A percentile compares a stretch with the other conserved stretches of the same genome.
Evolutionary conservation across 148 eudicot species (phyloP).

Genomic region (Euryodendron excelsum): DNA sequence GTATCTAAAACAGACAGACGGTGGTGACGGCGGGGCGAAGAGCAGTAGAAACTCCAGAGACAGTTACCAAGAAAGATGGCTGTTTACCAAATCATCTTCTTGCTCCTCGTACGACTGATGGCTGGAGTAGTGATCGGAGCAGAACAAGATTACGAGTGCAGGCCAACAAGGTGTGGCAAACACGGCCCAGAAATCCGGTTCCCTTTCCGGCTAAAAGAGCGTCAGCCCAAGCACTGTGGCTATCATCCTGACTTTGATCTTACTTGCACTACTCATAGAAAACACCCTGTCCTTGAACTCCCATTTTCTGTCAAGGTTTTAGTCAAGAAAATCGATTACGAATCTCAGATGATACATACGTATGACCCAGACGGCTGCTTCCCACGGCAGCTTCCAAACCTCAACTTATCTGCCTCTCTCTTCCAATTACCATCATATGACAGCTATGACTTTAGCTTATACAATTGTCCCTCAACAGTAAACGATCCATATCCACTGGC

Average conservation of each 20-base stretch:
- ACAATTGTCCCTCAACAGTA: background rate
- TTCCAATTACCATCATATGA: conserved; percentile 6
- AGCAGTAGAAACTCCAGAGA: too few relatives aligned
- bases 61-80: background rate
- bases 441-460: background rate
- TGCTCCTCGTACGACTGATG: background rate
- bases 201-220: conserved; percentile 25
- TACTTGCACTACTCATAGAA: background rate
- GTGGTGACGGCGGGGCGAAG: too few relatives aligned
- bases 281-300: background rate
- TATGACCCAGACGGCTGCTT: background rate
- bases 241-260: conserved; percentile 31
- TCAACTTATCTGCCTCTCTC: background rate
- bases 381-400: background rate
- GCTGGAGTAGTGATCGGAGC: background rate
- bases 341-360: background rate
- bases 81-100: too few relatives aligned
- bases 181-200: conserved; percentile 26
- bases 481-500: background rate
- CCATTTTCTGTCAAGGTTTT: background rate
- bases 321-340: background rate
- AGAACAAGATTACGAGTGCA: background rate
- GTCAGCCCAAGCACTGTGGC: conserved; percentile 24
- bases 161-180: conserved; percentile 11
- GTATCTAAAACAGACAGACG: too few relatives aligned